Evolutionary conservation across 257 asterid genomes (phyloP).

Genomic region (Solanum lycopersicoides): DNA sequence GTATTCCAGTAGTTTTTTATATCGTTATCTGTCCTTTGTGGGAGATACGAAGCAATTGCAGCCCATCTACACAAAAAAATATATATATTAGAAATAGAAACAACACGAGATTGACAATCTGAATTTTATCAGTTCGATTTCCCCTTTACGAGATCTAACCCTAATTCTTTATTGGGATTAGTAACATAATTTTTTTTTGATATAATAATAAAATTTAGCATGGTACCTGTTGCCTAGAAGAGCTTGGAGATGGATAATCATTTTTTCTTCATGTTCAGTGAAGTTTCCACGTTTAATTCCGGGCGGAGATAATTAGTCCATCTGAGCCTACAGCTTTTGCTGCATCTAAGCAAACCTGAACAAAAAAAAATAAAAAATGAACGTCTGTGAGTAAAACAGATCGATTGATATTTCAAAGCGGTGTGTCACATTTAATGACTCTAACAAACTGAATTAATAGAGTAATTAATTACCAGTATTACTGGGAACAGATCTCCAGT

Average conservation of each 20-base stretch:
- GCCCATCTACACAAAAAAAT: slow-evolving; percentile 46
- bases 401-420: slow-evolving; percentile 2
- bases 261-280: slow-evolving; percentile 56
- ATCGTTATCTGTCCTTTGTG: slow-evolving; percentile 62
- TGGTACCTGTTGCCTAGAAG: slow-evolving; percentile 64
- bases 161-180: neutral
- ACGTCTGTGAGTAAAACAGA: neutral
- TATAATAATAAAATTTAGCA: neutral
- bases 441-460: neutral
- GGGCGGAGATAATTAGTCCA: slow-evolving; percentile 81
- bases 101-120: neutral
- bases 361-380: neutral
- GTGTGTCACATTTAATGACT: slow-evolving; percentile 31
- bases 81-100: neutral
- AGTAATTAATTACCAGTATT: slow-evolving; percentile 36
- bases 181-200: neutral
- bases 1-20: slow-evolving; percentile 79
- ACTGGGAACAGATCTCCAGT: slow-evolving; percentile 71
- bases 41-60: slow-evolving; percentile 79
- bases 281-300: slow-evolving; percentile 64
- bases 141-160: neutral
- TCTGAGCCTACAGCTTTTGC: slow-evolving; percentile 69
- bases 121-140: neutral
- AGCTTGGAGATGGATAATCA: slow-evolving; percentile 70
- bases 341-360: slow-evolving; percentile 59